Evolutionary conservation across 2,329 filamentous ascomycete species (phyloP), one percentile per base, ranked within the genome.

Genomic region (Ceratocystis destructans): DNA sequence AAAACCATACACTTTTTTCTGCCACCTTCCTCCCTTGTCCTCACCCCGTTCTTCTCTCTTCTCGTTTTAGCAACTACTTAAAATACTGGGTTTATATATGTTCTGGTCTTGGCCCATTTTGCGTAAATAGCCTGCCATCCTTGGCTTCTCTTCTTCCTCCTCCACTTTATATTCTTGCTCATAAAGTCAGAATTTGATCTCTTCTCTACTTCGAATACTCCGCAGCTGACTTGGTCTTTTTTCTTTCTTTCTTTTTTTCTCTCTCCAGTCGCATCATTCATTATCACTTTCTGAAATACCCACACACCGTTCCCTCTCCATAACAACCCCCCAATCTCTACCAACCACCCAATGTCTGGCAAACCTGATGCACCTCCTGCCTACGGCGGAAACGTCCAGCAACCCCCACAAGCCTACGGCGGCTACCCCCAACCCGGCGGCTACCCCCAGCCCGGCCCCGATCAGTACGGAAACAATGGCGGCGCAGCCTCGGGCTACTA

Each of bases 361-460:
- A 64, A 67, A 46, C 66, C 50, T 31, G 53, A 63, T 12, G 74
- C 78, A 44, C 81, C 81, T 64, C 80, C 80, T 31, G 77, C 79
- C 55, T 82, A 82, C 73, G 74, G 74, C 69, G 73, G 72, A 64
- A 72, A 73, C 28, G 74, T 75, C 45, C 72, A 75, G 67, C 71
- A 74, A 59, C 74, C 79, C 44, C 77, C 79, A 69, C 74, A 76
- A 15, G 74, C 79, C 0, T 81, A 82, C 70, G 73, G 76, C 61
- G 75, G 77, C 41, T 77, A 79, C 69, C 73, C 74, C 73, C 65
- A 73, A 73, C 61, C 71, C 73, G 8, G 33, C 57, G 75, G 77
- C 41, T 77, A 79, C 69, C 73, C 74, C 73, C 65, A 73, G 73
- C 61, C 71, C 73, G 8, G 33, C 57, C 64, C 65, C 63, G 59